Conservation (phyloP, 352 stramenopile species). For the Phytophthora podocarpi region DNA sequence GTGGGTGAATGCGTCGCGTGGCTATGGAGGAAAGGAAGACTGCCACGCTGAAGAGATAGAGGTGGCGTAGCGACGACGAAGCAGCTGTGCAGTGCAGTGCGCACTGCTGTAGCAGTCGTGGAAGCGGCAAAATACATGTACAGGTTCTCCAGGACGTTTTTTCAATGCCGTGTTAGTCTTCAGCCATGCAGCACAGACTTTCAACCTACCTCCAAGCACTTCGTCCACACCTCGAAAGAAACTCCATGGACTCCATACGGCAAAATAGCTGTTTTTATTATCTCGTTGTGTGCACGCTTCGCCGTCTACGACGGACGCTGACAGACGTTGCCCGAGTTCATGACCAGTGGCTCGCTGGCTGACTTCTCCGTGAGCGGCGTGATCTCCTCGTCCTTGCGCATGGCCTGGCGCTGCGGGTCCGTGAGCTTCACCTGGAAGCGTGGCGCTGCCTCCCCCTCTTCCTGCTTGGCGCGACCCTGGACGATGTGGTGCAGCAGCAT, state of each 20-base stretch:
- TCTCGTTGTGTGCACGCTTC: neutral
- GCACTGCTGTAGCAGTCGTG: no score
- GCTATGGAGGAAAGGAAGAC: constrained; percentile 4
- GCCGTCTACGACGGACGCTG: constrained; percentile 48
- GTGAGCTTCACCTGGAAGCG: constrained; percentile 82
- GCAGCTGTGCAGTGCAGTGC: neutral
- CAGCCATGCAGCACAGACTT: no score
- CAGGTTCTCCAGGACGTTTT: neutral
- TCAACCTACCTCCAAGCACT: no score
- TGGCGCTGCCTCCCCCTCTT: constrained; percentile 30
- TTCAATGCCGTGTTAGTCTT: no score
- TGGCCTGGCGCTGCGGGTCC: constrained; percentile 72
- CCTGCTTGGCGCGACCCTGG: constrained; percentile 65
- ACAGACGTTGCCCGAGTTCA: constrained; percentile 84
- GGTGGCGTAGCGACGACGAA: neutral
- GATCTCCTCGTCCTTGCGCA: constrained; percentile 88
- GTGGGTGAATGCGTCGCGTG: constrained; percentile 16
- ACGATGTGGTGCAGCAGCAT: constrained; percentile 91
- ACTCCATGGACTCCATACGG: neutral
- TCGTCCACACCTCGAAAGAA: no score
- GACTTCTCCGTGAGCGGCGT: constrained; percentile 80
- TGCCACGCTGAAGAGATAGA: no score
- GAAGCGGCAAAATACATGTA: constrained; percentile 3
- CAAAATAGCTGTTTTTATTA: constrained; percentile 16
- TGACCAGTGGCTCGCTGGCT: constrained; percentile 68